Base-by-base conservation (phyloP, 768 basidiomycete species). In the Leccinum uliginosum region DNA sequence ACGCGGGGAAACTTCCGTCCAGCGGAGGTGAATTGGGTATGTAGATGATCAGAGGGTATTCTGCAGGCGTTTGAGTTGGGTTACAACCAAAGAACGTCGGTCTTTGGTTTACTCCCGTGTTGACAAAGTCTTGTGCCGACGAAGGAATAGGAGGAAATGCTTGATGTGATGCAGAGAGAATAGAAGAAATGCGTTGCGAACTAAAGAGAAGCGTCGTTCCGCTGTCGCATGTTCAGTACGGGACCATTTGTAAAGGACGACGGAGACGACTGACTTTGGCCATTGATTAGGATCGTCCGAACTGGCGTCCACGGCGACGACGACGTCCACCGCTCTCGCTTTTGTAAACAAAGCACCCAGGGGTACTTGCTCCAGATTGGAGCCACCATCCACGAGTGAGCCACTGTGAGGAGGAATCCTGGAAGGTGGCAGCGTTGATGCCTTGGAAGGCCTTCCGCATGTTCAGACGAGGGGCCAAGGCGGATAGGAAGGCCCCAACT, bases 31-130 rank as follows among this genome's bases (percentile, higher is more conserved):
- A 78, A 67, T 87, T 89, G 6, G 91, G 91, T 7, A 92, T 74
- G 64, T 88, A 91, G 44, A 92, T 79, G 40, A 92, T 71, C 19
- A 92, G 61, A 0, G 89, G 89, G 59, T 78, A 87, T 55, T 82
- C 80, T 2, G 81, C 71, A 14, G 84, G 78, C 4, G 26, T 68
- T 47, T 78, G 67, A 3, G 53, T 65, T 15, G 84, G 80, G 63
- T 86, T 73, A 66, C 91, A 92, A 3, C 91, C 91, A 72, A 91
- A 92, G 74, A 93, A 91, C 0, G 87, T 87, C 3, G 89, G 82
- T 26, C 85, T 81, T 46, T 72, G 73, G 64, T 85, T 89, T 1
- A 89, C 77, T 34, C 87, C 86, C 5, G 79, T 79, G 2, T 72
- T 67, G 34, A 86, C 65, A 68, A 88, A 90, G 12, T 76, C 76